Percentiles rank a stretch among this genome's conserved stretches.
phyloP scores from a whole-genome alignment of 176 grass and related monocot species.

The Urochloa ruziziensis region DNA sequence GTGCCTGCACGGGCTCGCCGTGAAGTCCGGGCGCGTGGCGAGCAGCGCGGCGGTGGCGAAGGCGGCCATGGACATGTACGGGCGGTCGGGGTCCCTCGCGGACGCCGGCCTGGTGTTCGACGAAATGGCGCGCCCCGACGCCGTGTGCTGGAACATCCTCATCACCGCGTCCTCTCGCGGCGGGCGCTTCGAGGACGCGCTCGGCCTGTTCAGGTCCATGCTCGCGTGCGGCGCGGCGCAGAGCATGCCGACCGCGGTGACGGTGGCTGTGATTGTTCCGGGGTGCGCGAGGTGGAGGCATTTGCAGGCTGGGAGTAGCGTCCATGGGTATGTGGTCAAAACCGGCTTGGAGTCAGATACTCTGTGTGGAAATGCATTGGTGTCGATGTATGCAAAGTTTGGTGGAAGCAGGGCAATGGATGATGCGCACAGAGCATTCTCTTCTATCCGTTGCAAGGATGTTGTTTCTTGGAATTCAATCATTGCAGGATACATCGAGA shows the following conservation, averaged over 20 bases:
- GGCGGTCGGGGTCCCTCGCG: conserved; percentile 28
- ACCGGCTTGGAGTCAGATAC: conserved; percentile 51
- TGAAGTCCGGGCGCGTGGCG: conserved; percentile 36
- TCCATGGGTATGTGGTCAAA: conserved; percentile 50
- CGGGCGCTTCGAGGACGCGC: conserved; percentile 13
- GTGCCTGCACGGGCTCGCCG: conserved; percentile 54
- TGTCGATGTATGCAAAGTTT: conserved; percentile 71
- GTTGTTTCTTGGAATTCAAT: conserved; percentile 75
- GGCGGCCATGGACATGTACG: conserved; percentile 63
- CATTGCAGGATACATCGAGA: conserved; percentile 45
- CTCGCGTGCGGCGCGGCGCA: not conserved
- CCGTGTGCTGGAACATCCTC: conserved; percentile 68
- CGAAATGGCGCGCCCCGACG: conserved; percentile 47
- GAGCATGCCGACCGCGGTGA: conserved; percentile 48
- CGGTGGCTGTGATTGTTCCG: conserved; percentile 52
- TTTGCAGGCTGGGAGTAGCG: conserved; percentile 24
- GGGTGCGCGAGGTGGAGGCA: conserved; percentile 39
- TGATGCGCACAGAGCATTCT: conserved; percentile 45
- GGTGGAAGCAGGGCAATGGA: conserved; percentile 1
- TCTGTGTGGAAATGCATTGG: conserved; percentile 55
- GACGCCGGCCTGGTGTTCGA: conserved; percentile 48
- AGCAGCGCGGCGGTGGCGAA: conserved; percentile 43
- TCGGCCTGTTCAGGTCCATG: conserved; percentile 45
- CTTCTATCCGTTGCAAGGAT: conserved; percentile 47
- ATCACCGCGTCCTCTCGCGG: conserved; percentile 45